Evolutionary conservation across 768 basidiomycete genomes (phyloP).

Genomic region (Calocybe cyanea): DNA sequence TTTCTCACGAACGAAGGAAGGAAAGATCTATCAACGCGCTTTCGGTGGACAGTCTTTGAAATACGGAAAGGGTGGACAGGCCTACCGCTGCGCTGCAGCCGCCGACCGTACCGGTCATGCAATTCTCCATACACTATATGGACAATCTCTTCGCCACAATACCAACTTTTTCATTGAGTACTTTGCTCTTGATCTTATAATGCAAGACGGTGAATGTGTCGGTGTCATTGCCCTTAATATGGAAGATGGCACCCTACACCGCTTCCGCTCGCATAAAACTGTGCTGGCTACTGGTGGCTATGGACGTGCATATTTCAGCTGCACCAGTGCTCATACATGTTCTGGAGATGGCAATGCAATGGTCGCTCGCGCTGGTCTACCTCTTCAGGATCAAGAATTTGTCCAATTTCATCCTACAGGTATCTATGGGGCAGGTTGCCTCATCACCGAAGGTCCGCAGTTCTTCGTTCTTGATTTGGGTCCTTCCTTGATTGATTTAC

Average conservation of each 20-base stretch:
- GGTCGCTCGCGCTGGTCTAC: conserved; percentile 94
- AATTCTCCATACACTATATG: conserved; percentile 97
- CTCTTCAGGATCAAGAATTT: conserved; percentile 96
- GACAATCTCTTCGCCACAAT: conserved; percentile 97
- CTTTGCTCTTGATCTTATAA: conserved; percentile 98
- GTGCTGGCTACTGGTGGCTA: conserved; percentile 98
- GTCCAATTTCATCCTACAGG: conserved; percentile 99
- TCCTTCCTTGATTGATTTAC: conserved; percentile 2
- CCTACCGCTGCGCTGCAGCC: conserved; percentile 97
- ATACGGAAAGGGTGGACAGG: conserved; percentile 97
- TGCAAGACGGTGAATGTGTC: conserved; percentile 98
- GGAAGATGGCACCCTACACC: conserved; percentile 98
- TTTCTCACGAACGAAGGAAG: conserved; percentile 97
- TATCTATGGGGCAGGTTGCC: conserved; percentile 98
- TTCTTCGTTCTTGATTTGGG: neutral
- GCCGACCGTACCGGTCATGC: conserved; percentile 99
- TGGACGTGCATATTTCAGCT: conserved; percentile 96
- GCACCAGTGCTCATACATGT: conserved; percentile 98
- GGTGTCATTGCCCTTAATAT: conserved; percentile 99
- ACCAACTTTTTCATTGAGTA: conserved; percentile 99
- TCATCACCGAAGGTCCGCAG: conserved; percentile 89
- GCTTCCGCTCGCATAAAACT: conserved; percentile 98
- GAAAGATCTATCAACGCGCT: conserved; percentile 99
- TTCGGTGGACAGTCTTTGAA: conserved; percentile 98
- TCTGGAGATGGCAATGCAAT: conserved; percentile 99